Percentiles rank a stretch among this genome's conserved stretches.
These are phyloP conservation scores for Gossypium ekmanianum DNA, from an alignment of 345 rosid species.

Conservation along the genomic window DNA sequence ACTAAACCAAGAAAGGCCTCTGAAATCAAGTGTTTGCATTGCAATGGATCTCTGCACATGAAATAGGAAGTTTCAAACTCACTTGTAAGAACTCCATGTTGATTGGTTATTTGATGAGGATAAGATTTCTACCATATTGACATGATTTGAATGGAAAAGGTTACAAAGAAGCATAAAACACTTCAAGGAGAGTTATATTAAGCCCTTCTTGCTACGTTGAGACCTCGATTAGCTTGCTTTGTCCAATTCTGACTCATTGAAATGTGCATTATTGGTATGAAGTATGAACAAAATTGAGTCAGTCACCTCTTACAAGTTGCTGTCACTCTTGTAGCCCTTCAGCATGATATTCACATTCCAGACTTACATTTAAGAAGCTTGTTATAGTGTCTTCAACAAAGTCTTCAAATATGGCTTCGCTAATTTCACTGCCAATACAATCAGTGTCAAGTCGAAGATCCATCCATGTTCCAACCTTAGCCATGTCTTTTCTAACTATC, in stretches of 20 bases:
- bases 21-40: background rate
- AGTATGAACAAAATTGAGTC: constrained; percentile 12
- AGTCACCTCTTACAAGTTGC: background rate
- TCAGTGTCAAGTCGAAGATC: constrained; percentile 47
- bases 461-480: constrained; percentile 62
- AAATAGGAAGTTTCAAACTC: background rate
- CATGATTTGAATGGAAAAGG: constrained; percentile 24
- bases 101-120: background rate
- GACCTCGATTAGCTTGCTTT: constrained; percentile 4
- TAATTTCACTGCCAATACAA: constrained; percentile 40
- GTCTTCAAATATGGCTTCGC: constrained; percentile 57
- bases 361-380: constrained; percentile 28
- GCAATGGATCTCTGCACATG: background rate
- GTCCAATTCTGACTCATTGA: background rate
- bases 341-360: constrained; percentile 19
- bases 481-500: constrained; percentile 66
- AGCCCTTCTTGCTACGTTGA: background rate
- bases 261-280: constrained; percentile 8
- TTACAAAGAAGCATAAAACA: constrained; percentile 11
- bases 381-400: constrained; percentile 50
- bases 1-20: constrained; percentile 1
- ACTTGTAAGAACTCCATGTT: background rate
- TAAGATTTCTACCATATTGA: constrained; percentile 16
- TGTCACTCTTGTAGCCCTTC: constrained; percentile 21
- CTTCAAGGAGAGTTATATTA: background rate